Evolutionary conservation across 2,329 filamentous ascomycete genomes (phyloP).

Genomic region (Claviceps monticola): DNA sequence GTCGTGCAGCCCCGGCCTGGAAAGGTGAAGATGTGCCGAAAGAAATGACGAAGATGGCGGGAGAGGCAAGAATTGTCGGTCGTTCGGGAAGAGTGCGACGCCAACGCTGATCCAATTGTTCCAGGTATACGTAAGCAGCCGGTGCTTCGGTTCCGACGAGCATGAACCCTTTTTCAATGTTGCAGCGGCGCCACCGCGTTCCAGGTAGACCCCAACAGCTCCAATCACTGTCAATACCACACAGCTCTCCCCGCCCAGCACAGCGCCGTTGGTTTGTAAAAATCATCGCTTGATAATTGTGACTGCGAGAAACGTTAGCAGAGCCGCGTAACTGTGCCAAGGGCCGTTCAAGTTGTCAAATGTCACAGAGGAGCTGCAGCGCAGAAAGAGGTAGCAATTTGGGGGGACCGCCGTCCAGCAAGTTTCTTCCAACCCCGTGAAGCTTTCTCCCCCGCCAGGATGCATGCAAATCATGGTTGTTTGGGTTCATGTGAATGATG

Average conservation of each 20-base stretch:
- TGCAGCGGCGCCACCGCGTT: background rate
- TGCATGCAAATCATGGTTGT: too few relatives aligned
- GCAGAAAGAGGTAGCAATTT: background rate
- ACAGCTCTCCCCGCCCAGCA: background rate
- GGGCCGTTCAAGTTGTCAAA: background rate
- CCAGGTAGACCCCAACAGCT: background rate
- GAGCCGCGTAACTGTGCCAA: background rate
- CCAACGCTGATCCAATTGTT: background rate
- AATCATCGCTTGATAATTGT: conserved; percentile 54
- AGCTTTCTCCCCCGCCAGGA: too few relatives aligned
- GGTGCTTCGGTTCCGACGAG: background rate
- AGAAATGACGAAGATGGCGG: too few relatives aligned
- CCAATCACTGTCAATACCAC: conserved; percentile 4
- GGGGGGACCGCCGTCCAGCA: too few relatives aligned
- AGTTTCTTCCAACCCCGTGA: too few relatives aligned
- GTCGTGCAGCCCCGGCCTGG: too few relatives aligned
- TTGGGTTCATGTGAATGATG: background rate
- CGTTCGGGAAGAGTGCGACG: background rate
- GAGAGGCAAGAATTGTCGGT: too few relatives aligned
- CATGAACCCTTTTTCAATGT: background rate
- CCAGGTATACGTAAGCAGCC: background rate
- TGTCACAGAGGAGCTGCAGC: background rate
- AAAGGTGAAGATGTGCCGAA: too few relatives aligned
- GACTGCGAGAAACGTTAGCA: conserved; percentile 16
- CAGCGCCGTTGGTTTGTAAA: background rate